Evolutionary conservation across 2,329 filamentous ascomycete genomes (phyloP), one percentile per base, ranked within the genome.

Genomic region (Arachnomyces sp.): DNA sequence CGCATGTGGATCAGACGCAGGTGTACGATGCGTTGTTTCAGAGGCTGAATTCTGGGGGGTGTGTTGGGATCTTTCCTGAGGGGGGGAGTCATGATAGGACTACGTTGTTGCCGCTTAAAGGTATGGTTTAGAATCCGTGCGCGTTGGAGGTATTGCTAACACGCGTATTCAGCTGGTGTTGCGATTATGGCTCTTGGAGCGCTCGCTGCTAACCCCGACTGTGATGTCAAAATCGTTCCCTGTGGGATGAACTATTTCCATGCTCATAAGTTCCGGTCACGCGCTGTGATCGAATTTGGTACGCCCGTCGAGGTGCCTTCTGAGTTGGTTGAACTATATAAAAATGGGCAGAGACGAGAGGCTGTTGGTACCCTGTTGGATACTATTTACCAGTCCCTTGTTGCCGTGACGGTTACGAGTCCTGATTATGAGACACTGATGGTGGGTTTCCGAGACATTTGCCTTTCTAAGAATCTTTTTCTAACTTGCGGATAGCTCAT

Each of bases 171-270:
- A 78, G 90, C 92, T 53, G 90, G 90, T 61, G 87, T 98, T 44
- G 92, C 92, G 43, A 92, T 98, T 57, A 98, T 98, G 90, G 92
- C 90, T 9, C 75, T 98, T 28, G 90, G 90, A 30, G 83, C 92
- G 1, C 71, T 96, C 38, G 87, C 85, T 4, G 81, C 87, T 42
- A 79, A 89, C 46, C 89, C 89, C 2, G 74, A 90, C 48, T 94
- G 86, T 57, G 87, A 85, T 20, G 71, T 98, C 46, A 93, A 89
- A 64, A 95, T 98, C 53, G 86, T 98, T 16, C 92, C 92, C 3
- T 89, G 92, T 38, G 90, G 90, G 53, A 95, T 98, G 90, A 98
- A 98, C 65, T 98, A 98, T 65, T 98, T 98, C 67, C 90, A 96
- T 64, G 85, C 90, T 0, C 90, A 98, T 73, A 98, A 96, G 63